These are phyloP conservation scores for Cytospora piceicola DNA, from an alignment of 2,329 filamentous ascomycete genomes.

Conservation along the genomic window DNA sequence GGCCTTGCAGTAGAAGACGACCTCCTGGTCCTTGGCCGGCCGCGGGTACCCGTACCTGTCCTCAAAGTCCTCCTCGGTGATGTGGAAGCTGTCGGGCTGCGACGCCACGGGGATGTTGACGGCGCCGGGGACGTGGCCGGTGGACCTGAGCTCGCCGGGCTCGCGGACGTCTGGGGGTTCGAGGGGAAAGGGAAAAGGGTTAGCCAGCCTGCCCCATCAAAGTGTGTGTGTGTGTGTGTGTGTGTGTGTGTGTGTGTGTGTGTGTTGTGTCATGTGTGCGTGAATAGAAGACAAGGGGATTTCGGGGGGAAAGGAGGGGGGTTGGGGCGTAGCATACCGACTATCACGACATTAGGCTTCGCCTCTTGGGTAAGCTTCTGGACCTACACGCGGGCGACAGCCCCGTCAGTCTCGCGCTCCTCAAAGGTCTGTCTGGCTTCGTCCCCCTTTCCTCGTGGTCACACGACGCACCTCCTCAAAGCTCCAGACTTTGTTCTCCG, in stretches of 20 bases:
- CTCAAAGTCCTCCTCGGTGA: slow-evolving; percentile 77
- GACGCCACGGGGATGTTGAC: slow-evolving; percentile 81
- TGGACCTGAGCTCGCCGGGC: slow-evolving; percentile 64
- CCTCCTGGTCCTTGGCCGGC: slow-evolving; percentile 56
- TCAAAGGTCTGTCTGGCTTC: not conserved
- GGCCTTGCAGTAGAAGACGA: slow-evolving; percentile 93
- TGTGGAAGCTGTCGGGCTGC: slow-evolving; percentile 77
- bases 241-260: not conserved
- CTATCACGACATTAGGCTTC: slow-evolving; percentile 45
- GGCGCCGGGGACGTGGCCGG: slow-evolving; percentile 77
- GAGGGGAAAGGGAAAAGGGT: too few relatives aligned
- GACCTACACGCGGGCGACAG: slow-evolving; percentile 40
- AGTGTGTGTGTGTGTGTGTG: not conserved
- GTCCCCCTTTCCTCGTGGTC: not conserved
- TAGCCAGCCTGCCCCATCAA: not conserved
- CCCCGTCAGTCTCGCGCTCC: not conserved
- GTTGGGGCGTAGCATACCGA: slow-evolving; percentile 45
- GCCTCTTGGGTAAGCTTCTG: slow-evolving; percentile 42
- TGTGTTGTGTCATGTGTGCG: not conserved
- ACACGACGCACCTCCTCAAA: slow-evolving; percentile 48
- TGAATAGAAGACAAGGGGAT: not conserved
- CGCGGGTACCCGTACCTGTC: slow-evolving; percentile 79
- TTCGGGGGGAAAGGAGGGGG: not conserved
- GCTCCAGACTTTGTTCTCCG: slow-evolving; percentile 48
- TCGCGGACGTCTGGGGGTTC: slow-evolving; percentile 68